Conservation (phyloP, 192 early-diverging fungal species). For the Allomyces macrogynus region DNA sequence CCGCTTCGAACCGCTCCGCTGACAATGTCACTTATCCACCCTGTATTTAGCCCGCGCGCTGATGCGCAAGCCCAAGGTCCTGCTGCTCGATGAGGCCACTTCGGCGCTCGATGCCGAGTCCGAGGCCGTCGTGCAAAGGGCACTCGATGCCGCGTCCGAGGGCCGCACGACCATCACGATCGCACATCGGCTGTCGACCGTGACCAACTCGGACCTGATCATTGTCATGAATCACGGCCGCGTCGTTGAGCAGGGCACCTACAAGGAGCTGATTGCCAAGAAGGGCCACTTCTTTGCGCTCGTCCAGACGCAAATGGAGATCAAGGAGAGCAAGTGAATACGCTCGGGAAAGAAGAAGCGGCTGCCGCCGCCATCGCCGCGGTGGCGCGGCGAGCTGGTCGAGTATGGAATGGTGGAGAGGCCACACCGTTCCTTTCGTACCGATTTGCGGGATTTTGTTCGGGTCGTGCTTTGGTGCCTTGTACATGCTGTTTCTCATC, state of each 20-base stretch:
- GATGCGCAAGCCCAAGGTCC: conserved; percentile 33
- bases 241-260: conserved; percentile 48
- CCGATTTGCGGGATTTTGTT: no score
- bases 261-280: conserved; percentile 32
- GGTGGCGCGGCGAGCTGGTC: no score
- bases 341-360: no score
- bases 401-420: no score
- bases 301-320: conserved; percentile 29
- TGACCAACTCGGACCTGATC: conserved; percentile 66
- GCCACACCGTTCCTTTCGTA: no score
- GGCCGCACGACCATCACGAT: conserved; percentile 63
- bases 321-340: no score
- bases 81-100: conserved; percentile 73
- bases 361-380: no score
- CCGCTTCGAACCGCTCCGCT: no score
- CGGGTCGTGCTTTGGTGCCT: no score
- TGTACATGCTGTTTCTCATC: no score
- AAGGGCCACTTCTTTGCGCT: conserved; percentile 40
- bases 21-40: no score
- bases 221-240: conserved; percentile 39
- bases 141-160: conserved; percentile 38
- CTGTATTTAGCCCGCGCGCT: conserved; percentile 32
- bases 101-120: conserved; percentile 61
- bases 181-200: conserved; percentile 59
- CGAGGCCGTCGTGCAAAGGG: conserved; percentile 59